phyloP scores from a whole-genome alignment of 169 alveolate species.

The Theileria equi region DNA sequence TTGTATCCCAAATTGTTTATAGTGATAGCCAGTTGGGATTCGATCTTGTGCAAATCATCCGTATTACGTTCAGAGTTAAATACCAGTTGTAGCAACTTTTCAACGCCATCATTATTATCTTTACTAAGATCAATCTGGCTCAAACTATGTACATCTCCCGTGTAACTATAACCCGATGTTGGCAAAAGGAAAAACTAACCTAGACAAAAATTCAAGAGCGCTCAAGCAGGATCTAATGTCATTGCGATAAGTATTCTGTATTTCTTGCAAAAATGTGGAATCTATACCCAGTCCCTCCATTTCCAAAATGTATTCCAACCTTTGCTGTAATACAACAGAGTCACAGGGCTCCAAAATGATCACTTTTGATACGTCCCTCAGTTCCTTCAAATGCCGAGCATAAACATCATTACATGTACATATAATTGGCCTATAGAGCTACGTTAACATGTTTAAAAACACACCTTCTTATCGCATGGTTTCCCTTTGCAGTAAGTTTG shows the following conservation, averaged over 20 bases:
- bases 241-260: constrained; percentile 59
- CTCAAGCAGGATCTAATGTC: constrained; percentile 67
- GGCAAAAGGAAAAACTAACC: constrained; percentile 9
- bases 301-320: constrained; percentile 65
- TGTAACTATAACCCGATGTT: background rate
- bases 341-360: constrained; percentile 67
- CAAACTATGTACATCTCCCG: constrained; percentile 7
- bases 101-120: constrained; percentile 51
- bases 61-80: constrained; percentile 7
- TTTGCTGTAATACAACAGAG: constrained; percentile 33
- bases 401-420: constrained; percentile 94
- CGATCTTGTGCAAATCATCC: background rate
- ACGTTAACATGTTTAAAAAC: constrained; percentile 28
- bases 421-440: constrained; percentile 87
- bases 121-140: constrained; percentile 22
- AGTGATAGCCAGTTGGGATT: constrained; percentile 2
- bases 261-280: constrained; percentile 56
- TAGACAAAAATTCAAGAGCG: constrained; percentile 39
- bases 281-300: constrained; percentile 57
- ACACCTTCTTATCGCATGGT: constrained; percentile 47
- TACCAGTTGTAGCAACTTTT: constrained; percentile 15
- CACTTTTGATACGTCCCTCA: constrained; percentile 71
- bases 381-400: constrained; percentile 70
- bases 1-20: constrained; percentile 8
- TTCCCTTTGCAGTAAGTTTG: constrained; percentile 37